These are phyloP conservation scores for Teunomyces kruisii DNA, from an alignment of 805 yeast species.

Conservation along the genomic window DNA sequence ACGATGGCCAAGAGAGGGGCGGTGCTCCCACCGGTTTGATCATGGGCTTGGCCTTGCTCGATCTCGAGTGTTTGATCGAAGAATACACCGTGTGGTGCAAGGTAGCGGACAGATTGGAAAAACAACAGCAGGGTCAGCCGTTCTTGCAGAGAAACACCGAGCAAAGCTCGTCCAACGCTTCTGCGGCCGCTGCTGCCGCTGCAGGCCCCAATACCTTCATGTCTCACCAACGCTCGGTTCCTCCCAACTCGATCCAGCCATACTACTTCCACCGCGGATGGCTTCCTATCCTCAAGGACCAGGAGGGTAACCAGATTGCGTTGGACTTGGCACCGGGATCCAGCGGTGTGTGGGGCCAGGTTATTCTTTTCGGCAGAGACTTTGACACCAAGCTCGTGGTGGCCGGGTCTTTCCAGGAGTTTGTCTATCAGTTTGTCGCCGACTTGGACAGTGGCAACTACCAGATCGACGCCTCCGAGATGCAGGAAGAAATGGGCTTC, in stretches of 20 bases:
- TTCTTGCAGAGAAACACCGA: constrained; percentile 24
- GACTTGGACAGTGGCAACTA: constrained; percentile 45
- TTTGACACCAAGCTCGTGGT: constrained; percentile 86
- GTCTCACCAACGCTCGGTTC: constrained; percentile 36
- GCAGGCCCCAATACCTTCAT: constrained; percentile 24
- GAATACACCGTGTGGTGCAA: constrained; percentile 43
- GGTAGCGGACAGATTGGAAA: constrained; percentile 41
- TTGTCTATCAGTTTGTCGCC: constrained; percentile 34
- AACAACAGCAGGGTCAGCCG: constrained; percentile 24
- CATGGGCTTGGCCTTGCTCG: constrained; percentile 43
- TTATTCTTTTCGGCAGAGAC: constrained; percentile 90
- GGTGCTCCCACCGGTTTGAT: constrained; percentile 46
- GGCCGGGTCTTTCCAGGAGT: constrained; percentile 49
- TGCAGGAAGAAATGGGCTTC: constrained; percentile 35
- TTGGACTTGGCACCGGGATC: constrained; percentile 73
- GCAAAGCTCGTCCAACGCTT: constrained; percentile 11
- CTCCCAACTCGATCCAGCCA: constrained; percentile 39
- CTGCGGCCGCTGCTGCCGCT: constrained; percentile 17
- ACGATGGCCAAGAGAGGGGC: constrained; percentile 47
- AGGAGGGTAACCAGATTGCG: constrained; percentile 88
- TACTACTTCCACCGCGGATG: constrained; percentile 48
- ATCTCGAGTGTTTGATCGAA: constrained; percentile 42
- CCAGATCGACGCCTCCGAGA: constrained; percentile 33
- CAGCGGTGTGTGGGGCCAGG: constrained; percentile 83
- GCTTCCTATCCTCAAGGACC: constrained; percentile 90